Evolutionary conservation across 2,329 filamentous ascomycete species (phyloP), one percentile per base, ranked within the genome.

Genomic region (Sporothrix brunneoviolacea): DNA sequence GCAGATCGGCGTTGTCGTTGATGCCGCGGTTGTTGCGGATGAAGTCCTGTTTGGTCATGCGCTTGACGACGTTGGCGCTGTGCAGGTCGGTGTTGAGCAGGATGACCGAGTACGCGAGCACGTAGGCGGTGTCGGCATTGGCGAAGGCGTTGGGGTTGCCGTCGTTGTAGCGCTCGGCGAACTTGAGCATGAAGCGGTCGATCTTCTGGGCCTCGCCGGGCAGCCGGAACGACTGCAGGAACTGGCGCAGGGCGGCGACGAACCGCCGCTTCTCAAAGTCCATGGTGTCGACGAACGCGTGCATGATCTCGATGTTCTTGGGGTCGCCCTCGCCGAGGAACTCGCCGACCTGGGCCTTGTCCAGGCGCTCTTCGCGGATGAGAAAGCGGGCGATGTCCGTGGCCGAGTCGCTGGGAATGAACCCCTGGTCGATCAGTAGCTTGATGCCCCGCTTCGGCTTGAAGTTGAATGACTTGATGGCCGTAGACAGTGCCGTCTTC

Each of bases 1-100:
- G 93, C 53, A 98, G 71, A 70, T 97, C 88, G 27, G 89, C 86
- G 58, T 88, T 91, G 69, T 98, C 93, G 68, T 98, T 97, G 73
- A 98, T 98, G 52, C 93, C 93, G 24, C 93, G 77, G 67, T 98
- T 98, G 70, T 98, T 98, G 73, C 95, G 96, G 73, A 98, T 95
- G 64, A 98, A 98, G 59, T 98, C 94, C 55, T 95, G 87, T 57
- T 90, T 90, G 22, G 85, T 94, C 93, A 98, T 98, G 48, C 90
- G 83, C 58, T 80, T 82, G 2, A 74, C 76, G 60, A 98, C 79
- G 65, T 96, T 95, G 57, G 73, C 77, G 66, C 91, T 97, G 70
- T 98, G 93, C 59, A 91, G 80, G 72, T 98, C 93, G 1, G 91
- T 95, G 66, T 98, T 98, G 46, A 98, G 73, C 79, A 98, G 75